phyloP scores from a whole-genome alignment of 1,284 basidiomycete species.

The Trichosporon faecale region DNA sequence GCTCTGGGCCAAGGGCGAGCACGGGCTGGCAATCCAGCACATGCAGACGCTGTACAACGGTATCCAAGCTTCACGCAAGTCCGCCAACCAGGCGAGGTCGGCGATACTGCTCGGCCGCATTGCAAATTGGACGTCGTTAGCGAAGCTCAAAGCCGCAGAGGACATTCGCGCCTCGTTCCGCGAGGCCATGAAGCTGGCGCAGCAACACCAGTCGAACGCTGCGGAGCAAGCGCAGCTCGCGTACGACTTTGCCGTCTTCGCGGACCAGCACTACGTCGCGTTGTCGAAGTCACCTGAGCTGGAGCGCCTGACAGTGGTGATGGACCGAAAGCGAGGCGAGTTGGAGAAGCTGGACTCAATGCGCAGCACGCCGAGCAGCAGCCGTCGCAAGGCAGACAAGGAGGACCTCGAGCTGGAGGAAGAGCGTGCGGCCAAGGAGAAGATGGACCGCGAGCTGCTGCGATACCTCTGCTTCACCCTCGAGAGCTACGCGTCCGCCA shows the following conservation, averaged over 20 bases:
- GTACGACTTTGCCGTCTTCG: slow-evolving; percentile 80
- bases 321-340: slow-evolving; percentile 62
- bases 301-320: slow-evolving; percentile 66
- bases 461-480: slow-evolving; percentile 72
- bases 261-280: slow-evolving; percentile 77
- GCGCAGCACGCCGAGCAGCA: slow-evolving; percentile 27
- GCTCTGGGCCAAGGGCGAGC: slow-evolving; percentile 83
- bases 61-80: background rate
- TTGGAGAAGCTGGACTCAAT: slow-evolving; percentile 28
- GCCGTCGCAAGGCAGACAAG: slow-evolving; percentile 45
- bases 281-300: slow-evolving; percentile 70
- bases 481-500: slow-evolving; percentile 74
- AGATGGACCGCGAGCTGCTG: slow-evolving; percentile 61
- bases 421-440: slow-evolving; percentile 55
- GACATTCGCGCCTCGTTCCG: slow-evolving; percentile 72
- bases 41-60: slow-evolving; percentile 49
- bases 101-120: slow-evolving; percentile 43
- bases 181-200: slow-evolving; percentile 22
- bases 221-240: slow-evolving; percentile 64
- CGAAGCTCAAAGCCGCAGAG: slow-evolving; percentile 76
- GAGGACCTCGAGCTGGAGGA: slow-evolving; percentile 59
- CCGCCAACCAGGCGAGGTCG: slow-evolving; percentile 5
- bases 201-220: background rate
- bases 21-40: slow-evolving; percentile 74
- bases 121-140: slow-evolving; percentile 86